phyloP scores from a whole-genome alignment of 345 rosid genomes.

The Jatropha curcas region DNA sequence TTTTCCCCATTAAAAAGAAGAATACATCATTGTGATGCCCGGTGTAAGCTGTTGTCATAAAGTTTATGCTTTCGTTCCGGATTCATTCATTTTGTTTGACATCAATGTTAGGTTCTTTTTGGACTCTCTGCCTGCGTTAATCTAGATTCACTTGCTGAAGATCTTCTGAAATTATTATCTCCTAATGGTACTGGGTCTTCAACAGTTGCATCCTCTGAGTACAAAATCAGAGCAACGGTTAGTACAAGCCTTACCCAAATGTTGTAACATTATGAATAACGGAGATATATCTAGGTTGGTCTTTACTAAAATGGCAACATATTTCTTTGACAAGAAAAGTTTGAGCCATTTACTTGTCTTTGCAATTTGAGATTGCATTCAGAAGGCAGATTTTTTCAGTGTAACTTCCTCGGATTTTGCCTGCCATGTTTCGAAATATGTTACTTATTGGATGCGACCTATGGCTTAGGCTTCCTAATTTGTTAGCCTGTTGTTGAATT shows the following conservation, averaged over 20 bases:
- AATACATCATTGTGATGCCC: too few species aligned
- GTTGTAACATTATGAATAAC: neutral
- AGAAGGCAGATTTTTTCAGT: neutral
- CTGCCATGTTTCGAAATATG: neutral
- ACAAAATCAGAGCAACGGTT: slow-evolving; percentile 72
- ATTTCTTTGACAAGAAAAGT: neutral
- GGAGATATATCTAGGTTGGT: neutral
- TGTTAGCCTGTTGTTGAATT: neutral
- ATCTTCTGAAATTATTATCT: slow-evolving; percentile 50
- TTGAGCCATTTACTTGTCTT: neutral
- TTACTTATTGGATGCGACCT: neutral
- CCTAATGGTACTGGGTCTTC: slow-evolving; percentile 38
- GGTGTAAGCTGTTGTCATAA: neutral
- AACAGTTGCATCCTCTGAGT: slow-evolving; percentile 66
- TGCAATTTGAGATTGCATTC: neutral
- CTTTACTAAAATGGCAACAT: neutral
- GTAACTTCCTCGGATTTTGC: neutral
- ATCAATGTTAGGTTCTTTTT: slow-evolving; percentile 62
- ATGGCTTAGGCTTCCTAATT: neutral
- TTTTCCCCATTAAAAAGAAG: too few species aligned
- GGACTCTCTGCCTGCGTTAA: slow-evolving; percentile 69
- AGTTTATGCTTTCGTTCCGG: neutral
- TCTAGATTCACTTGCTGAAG: slow-evolving; percentile 58
- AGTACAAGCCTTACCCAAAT: slow-evolving; percentile 18
- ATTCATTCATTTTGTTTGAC: slow-evolving; percentile 9